Percentiles rank a stretch among this genome's conserved stretches.
These are phyloP conservation scores for Pleurotus citrinopileatus DNA, from an alignment of 768 basidiomycete genomes.

Conservation along the genomic window DNA sequence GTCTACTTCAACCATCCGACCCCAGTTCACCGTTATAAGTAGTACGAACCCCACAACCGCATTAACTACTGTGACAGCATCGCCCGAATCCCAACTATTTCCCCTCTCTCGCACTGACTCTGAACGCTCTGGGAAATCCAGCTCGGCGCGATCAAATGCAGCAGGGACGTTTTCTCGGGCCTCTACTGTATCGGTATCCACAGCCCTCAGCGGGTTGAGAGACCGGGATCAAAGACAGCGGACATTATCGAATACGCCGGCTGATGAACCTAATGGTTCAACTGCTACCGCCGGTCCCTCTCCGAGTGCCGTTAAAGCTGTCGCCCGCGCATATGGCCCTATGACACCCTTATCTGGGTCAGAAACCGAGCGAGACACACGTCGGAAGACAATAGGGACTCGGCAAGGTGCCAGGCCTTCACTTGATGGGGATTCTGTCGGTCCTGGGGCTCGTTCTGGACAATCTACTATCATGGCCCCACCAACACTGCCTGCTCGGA, in stretches of 20 bases:
- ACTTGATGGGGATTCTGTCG: not conserved
- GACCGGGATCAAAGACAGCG: slow-evolving; percentile 29
- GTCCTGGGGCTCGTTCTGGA: not conserved
- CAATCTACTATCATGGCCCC: slow-evolving; percentile 2
- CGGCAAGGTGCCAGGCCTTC: slow-evolving; percentile 32
- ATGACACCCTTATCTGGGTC: slow-evolving; percentile 29
- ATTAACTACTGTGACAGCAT: slow-evolving; percentile 55
- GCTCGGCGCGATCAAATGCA: slow-evolving; percentile 28
- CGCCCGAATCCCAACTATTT: slow-evolving; percentile 29
- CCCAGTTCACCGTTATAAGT: slow-evolving; percentile 48
- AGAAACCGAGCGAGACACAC: slow-evolving; percentile 48
- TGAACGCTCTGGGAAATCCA: slow-evolving; percentile 37
- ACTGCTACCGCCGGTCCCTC: no score
- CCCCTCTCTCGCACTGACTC: slow-evolving; percentile 47
- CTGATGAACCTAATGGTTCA: not conserved
- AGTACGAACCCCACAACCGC: slow-evolving; percentile 65
- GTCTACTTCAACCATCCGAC: slow-evolving; percentile 33
- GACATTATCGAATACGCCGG: slow-evolving; percentile 10
- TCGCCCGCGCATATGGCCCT: slow-evolving; percentile 14
- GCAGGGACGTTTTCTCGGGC: slow-evolving; percentile 59
- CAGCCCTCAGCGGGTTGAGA: slow-evolving; percentile 50
- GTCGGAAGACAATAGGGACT: slow-evolving; percentile 34
- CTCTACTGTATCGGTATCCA: slow-evolving; percentile 45
- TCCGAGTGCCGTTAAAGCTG: slow-evolving; percentile 19
- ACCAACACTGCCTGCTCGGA: not conserved